Evolutionary conservation across 2,329 filamentous ascomycete species (phyloP).

Genomic region (Trichophaea hybrida): DNA sequence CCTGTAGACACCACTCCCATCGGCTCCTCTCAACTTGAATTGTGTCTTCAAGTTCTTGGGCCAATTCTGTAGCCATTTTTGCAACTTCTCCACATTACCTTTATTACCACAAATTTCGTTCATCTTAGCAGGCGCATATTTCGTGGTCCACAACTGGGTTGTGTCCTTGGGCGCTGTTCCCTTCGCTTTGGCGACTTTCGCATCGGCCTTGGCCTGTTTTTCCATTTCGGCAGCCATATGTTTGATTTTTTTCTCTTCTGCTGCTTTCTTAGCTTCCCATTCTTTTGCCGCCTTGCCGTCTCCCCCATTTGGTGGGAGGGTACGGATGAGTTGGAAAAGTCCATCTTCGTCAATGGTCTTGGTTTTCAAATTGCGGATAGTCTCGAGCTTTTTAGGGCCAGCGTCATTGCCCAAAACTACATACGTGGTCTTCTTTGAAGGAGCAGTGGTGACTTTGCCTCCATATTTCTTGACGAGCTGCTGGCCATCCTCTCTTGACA

Average conservation of each 20-base stretch:
- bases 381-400: conserved; percentile 80
- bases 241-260: conserved; percentile 69
- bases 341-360: conserved; percentile 93
- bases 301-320: conserved; percentile 72
- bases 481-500: conserved; percentile 73
- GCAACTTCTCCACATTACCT: conserved; percentile 71
- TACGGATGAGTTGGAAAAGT: conserved; percentile 69
- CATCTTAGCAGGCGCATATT: conserved; percentile 77
- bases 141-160: conserved; percentile 75
- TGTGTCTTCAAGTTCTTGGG: conserved; percentile 60
- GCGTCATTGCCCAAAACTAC: conserved; percentile 85
- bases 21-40: conserved; percentile 69
- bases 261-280: conserved; percentile 66
- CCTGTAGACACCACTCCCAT: conserved; percentile 68
- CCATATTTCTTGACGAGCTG: conserved; percentile 84
- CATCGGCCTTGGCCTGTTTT: conserved; percentile 52
- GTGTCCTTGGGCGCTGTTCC: conserved; percentile 38
- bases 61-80: conserved; percentile 75
- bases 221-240: conserved; percentile 76
- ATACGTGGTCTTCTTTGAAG: conserved; percentile 86
- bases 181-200: conserved; percentile 40
- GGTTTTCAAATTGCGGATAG: conserved; percentile 63
- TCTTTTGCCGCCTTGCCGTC: conserved; percentile 77
- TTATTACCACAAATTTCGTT: conserved; percentile 95
- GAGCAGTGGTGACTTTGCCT: conserved; percentile 65